Base-by-base conservation (phyloP, 2,329 filamentous ascomycete genomes). In the Diplocarpon rosae region DNA sequence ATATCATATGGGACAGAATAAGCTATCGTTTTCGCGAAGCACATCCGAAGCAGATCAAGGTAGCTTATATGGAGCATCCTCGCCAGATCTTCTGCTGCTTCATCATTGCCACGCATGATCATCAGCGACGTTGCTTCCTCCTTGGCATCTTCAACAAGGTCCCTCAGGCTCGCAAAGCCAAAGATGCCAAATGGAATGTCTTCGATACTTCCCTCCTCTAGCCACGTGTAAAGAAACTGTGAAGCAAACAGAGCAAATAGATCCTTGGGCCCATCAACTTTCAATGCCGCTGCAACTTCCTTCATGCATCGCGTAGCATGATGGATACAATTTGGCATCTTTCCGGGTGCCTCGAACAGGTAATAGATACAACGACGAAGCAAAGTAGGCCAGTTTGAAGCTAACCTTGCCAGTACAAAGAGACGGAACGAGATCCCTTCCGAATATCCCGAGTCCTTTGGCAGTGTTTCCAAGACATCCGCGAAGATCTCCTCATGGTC, bases 191-290 rank as follows among this genome's bases (percentile, higher is more conserved):
- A 95, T 0, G 92, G 90, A 39, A 98, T 84, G 3, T 77, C 70
- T n/a, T 74, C 69, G 7, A 95, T 67, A 1, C 67, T 65, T 47
- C 82, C 75, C 1, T 66, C 66, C 50, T 86, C 78, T 3, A 93
- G 75, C 90, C 89, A 98, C 0, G 88, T 95, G 59, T 86, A 95
- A 2, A 96, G 68, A 6, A 98, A 71, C 58, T 98, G 92, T 2
- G 89, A 80, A 6, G 86, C 80, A 59, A 96, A 98, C 0, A 96
- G 69, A 5, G 70, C 69, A 59, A 98, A 95, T 1, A 99, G 67
- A 29, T 81, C 74, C 54, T 72, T 76, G 0, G 87, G 71, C 36
- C 78, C 76, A 17, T 71, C 63, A 16, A 96, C 71, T 0, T 71
- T 65, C 29, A 95, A 72, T 0, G 73, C 70, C 11, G 62, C 65